A percentile compares a stretch with the other conserved stretches of the same genome.
Evolutionary conservation across 2,329 filamentous ascomycete genomes (phyloP).

Genomic region (Talaromyces piceae): DNA sequence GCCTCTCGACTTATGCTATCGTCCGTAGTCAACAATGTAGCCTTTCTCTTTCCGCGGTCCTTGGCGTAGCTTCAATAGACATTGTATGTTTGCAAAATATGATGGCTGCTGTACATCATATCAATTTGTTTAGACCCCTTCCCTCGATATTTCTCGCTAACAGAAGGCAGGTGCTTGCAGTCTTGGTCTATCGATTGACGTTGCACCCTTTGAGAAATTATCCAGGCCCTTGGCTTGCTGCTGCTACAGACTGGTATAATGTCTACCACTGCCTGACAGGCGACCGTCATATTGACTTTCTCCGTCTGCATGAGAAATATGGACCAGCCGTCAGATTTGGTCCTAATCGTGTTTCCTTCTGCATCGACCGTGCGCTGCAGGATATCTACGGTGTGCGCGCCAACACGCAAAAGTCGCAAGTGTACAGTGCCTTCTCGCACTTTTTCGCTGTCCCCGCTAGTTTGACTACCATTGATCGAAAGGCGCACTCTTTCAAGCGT

Average conservation of each 20-base stretch:
- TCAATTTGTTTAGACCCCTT: too few species aligned
- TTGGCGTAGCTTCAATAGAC: neutral
- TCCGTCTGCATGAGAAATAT: slow-evolving; percentile 23
- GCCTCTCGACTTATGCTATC: neutral
- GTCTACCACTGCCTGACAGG: slow-evolving; percentile 20
- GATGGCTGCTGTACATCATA: too few species aligned
- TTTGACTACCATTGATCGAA: slow-evolving; percentile 15
- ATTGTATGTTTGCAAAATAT: neutral
- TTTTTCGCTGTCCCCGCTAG: slow-evolving; percentile 17
- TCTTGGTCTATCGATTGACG: neutral
- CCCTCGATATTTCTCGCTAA: too few species aligned
- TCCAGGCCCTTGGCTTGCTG: slow-evolving; percentile 57
- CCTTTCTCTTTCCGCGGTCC: neutral
- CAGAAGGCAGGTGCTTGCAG: neutral
- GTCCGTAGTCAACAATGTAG: neutral
- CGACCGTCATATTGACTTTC: slow-evolving; percentile 22
- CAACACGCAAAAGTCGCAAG: slow-evolving; percentile 43
- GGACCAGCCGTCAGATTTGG: slow-evolving; percentile 63
- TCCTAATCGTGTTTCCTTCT: slow-evolving; percentile 46
- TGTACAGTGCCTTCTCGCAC: slow-evolving; percentile 42
- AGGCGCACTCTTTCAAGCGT: slow-evolving; percentile 14
- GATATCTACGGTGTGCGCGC: slow-evolving; percentile 42
- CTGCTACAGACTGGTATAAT: slow-evolving; percentile 45
- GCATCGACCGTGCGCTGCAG: neutral
- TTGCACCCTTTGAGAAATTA: slow-evolving; percentile 57